Evolutionary conservation across 768 basidiomycete genomes (phyloP), one percentile per base, ranked within the genome.

Genomic region (Hericium alpestre): DNA sequence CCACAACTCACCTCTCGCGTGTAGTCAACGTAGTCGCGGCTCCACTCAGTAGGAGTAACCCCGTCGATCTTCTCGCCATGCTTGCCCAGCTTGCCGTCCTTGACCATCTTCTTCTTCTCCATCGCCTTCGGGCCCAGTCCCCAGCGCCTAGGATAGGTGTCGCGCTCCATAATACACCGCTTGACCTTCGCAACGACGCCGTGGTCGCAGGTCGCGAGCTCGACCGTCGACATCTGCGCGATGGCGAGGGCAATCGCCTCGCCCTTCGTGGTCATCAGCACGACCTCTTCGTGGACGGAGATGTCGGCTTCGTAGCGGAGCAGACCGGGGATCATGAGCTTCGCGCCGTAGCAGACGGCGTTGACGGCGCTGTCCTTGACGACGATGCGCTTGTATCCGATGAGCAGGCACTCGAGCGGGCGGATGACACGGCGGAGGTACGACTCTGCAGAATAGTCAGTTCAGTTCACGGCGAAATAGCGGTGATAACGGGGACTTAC

Each of bases 321-420:
- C 47, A 99, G 79, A 70, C 96, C 96, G 62, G 96, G 96, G 65
- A 99, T 93, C 96, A 99, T 99, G 67, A 99, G 86, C 72, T 98
- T 97, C 57, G 96, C 96, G 61, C 96, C 96, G 71, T 99, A 98
- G 75, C 95, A 98, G 58, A 99, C 91, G 53, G 96, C 96, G 66
- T 98, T 99, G 66, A 99, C 95, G 18, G 96, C 93, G 64, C 91
- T 94, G 72, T 99, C 96, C 73, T 98, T 98, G 62, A 99, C 94
- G 39, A 99, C 96, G 60, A 99, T 92, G 58, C 96, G 88, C 74
- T 98, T 99, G 77, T 97, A 98, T 55, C 93, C 92, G 58, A 92
- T 81, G 66, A 99, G 79, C 56, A 99, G 79, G 56, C 87, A 91
- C 75, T 99, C 96, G 58, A 99, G 77, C 9, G 96, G 96, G 58